A percentile compares a stretch with the other conserved stretches of the same genome.
These are phyloP conservation scores for Venturia effusa DNA, from an alignment of 2,329 filamentous ascomycete species.

Conservation along the genomic window DNA sequence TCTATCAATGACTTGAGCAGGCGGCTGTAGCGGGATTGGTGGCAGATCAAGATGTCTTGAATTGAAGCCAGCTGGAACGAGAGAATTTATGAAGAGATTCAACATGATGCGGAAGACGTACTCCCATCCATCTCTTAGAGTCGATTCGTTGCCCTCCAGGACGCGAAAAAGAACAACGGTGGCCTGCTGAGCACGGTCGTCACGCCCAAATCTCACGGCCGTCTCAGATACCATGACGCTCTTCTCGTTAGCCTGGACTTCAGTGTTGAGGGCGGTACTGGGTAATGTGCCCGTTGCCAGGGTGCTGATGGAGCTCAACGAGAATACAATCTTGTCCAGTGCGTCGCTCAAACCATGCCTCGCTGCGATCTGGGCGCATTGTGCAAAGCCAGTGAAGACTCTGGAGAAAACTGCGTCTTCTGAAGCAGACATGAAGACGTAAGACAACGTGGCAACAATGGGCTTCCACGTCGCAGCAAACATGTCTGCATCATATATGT, in stretches of 20 bases:
- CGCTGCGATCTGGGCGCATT: constrained; percentile 86
- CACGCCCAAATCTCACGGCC: constrained; percentile 86
- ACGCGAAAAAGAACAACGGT: constrained; percentile 93
- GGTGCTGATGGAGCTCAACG: constrained; percentile 81
- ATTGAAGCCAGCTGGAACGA: constrained; percentile 61
- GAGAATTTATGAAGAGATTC: constrained; percentile 90
- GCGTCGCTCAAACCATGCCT: constrained; percentile 75
- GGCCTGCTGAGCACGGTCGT: constrained; percentile 87
- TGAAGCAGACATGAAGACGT: constrained; percentile 97
- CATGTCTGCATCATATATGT: constrained; percentile 95
- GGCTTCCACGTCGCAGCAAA: constrained; percentile 94
- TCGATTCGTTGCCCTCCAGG: constrained; percentile 69
- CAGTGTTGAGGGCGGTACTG: constrained; percentile 84
- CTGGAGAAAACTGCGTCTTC: constrained; percentile 92
- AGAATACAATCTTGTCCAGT: constrained; percentile 85
- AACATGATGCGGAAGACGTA: constrained; percentile 74
- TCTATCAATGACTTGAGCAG: constrained; percentile 86
- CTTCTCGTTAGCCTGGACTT: constrained; percentile 83
- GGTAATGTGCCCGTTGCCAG: constrained; percentile 64
- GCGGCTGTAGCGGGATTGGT: constrained; percentile 78
- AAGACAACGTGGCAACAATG: constrained; percentile 86
- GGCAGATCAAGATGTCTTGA: constrained; percentile 60
- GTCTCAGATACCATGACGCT: constrained; percentile 98
- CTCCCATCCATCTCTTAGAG: constrained; percentile 65
- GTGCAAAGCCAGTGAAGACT: constrained; percentile 88